Evolutionary conservation across 371 early-diverging fungal genomes (phyloP).

Genomic region (Mucor racemosus): DNA sequence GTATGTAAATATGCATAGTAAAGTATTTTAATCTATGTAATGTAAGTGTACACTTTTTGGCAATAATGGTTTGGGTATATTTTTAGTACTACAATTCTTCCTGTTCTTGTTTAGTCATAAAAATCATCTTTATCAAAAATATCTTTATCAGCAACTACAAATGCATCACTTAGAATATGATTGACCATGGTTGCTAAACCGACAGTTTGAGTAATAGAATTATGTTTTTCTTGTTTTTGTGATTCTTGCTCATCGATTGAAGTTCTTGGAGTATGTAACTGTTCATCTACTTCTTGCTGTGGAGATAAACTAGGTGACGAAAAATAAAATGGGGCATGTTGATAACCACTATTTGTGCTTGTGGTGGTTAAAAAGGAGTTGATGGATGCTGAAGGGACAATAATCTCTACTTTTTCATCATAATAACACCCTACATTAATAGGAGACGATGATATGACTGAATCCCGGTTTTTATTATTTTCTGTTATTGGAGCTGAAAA

Average conservation of each 20-base stretch:
- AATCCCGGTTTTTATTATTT: not conserved
- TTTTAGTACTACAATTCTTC: too few relatives aligned
- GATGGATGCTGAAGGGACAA: not conserved
- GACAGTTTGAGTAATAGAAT: not conserved
- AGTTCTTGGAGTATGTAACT: constrained; percentile 5
- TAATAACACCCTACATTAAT: constrained; percentile 2
- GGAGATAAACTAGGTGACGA: not conserved
- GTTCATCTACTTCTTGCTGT: not conserved
- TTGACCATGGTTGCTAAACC: constrained; percentile 17
- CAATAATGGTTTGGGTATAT: not conserved
- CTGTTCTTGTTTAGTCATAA: not conserved
- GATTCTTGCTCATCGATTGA: constrained; percentile 6
- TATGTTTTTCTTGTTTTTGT: not conserved
- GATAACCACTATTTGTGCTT: not conserved
- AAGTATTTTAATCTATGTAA: not conserved
- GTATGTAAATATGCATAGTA: not conserved
- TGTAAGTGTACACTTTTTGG: not conserved
- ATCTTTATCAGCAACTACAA: constrained; percentile 21
- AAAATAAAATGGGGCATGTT: not conserved
- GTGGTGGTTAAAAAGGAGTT: not conserved
- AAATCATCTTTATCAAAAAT: constrained; percentile 4
- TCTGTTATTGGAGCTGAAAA: not conserved
- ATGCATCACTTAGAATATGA: constrained; percentile 22
- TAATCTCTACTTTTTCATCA: constrained; percentile 8
- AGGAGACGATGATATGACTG: not conserved